These are phyloP conservation scores for Apiotrichum mycotoxinovorans DNA, from an alignment of 1,284 basidiomycete species.

Conservation along the genomic window DNA sequence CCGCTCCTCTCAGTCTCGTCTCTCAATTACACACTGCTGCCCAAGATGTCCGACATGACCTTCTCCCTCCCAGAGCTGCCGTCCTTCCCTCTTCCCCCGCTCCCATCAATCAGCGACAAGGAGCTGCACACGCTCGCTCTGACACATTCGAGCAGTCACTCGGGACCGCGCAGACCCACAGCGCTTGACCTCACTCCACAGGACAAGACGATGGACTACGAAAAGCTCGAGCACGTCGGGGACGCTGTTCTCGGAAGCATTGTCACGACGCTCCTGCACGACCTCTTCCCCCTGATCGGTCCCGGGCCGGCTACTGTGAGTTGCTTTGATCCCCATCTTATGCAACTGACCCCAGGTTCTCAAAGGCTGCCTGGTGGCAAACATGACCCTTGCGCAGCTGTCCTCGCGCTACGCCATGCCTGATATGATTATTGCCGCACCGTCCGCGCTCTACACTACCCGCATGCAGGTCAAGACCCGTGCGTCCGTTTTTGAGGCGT, in stretches of 20 bases:
- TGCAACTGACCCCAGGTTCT: conserved; percentile 26
- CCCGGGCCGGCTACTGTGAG: conserved; percentile 38
- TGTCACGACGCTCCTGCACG: conserved; percentile 36
- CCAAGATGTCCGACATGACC: conserved; percentile 4
- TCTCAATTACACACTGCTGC: background rate
- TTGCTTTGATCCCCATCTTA: background rate
- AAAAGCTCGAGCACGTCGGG: conserved; percentile 46
- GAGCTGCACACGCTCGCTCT: conserved; percentile 19
- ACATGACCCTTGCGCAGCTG: conserved; percentile 33
- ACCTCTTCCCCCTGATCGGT: conserved; percentile 34
- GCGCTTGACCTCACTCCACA: conserved; percentile 13
- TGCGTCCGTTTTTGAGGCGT: conserved; percentile 40
- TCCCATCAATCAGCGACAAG: conserved; percentile 31
- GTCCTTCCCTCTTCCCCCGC: conserved; percentile 25
- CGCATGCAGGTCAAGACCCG: conserved; percentile 22
- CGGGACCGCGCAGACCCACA: conserved; percentile 2
- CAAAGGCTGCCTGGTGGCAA: conserved; percentile 34
- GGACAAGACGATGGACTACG: conserved; percentile 29
- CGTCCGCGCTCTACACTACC: conserved; percentile 15
- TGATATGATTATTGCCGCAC: conserved; percentile 23
- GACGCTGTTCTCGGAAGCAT: conserved; percentile 32
- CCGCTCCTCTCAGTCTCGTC: conserved; percentile 2
- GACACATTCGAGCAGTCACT: conserved; percentile 28
- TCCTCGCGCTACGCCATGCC: conserved; percentile 28
- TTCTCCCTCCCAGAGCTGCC: conserved; percentile 21